phyloP scores from a whole-genome alignment of 108 stramenopile genomes.

The Chaetoceros tenuissimus region DNA sequence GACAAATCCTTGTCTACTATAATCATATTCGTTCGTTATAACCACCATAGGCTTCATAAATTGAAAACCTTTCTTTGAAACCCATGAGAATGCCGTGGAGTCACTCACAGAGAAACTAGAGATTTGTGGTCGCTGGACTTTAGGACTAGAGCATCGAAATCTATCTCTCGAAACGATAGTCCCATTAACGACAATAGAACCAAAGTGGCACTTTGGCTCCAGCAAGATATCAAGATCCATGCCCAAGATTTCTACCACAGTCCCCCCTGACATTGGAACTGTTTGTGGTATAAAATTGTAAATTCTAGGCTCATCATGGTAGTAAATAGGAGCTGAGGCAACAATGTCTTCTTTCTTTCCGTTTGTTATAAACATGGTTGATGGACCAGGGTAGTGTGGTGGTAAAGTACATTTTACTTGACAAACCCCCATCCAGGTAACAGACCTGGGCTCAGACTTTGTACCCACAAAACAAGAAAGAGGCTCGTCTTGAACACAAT shows the following conservation, averaged over 20 bases:
- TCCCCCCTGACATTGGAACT: not conserved
- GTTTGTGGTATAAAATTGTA: not conserved
- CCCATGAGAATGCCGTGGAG: not conserved
- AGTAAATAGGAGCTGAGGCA: no score
- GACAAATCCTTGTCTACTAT: not conserved
- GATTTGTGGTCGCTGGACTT: not conserved
- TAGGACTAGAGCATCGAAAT: not conserved
- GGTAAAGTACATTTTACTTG: not conserved
- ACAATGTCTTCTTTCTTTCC: not conserved
- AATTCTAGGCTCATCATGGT: not conserved
- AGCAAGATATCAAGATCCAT: not conserved
- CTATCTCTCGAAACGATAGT: not conserved
- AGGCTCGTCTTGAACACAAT: not conserved
- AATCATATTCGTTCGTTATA: not conserved
- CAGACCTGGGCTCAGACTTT: not conserved
- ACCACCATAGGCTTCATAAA: not conserved
- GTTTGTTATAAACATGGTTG: not conserved
- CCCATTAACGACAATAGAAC: not conserved
- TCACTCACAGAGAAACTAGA: not conserved
- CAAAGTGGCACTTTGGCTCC: not conserved
- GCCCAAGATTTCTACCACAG: not conserved
- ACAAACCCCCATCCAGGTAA: not conserved
- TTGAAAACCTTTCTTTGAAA: not conserved
- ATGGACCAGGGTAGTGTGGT: not conserved
- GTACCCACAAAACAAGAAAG: not conserved